phyloP scores from a whole-genome alignment of 2,329 filamentous ascomycete genomes.

The Ophiostoma montium region DNA sequence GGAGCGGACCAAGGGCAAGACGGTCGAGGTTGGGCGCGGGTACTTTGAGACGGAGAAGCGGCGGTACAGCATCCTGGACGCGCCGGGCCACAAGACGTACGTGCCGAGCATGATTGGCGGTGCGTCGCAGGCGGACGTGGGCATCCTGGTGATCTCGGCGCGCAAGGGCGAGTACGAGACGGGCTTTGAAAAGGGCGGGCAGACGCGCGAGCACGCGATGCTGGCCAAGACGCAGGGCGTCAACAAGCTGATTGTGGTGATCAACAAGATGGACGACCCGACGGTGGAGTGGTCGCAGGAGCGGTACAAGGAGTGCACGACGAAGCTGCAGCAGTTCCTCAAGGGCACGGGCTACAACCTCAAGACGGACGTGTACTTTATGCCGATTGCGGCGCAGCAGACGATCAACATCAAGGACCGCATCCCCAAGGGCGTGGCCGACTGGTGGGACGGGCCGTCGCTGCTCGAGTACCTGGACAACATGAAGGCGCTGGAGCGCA shows the following conservation, averaged over 20 bases:
- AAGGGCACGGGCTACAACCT: constrained; percentile 89
- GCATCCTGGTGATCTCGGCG: constrained; percentile 88
- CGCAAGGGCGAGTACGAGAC: constrained; percentile 99
- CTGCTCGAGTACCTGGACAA: constrained; percentile 85
- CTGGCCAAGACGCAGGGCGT: constrained; percentile 97
- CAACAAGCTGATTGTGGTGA: constrained; percentile 84
- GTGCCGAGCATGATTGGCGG: constrained; percentile 96
- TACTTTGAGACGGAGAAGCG: constrained; percentile 97
- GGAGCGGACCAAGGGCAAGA: constrained; percentile 92
- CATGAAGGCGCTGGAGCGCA: constrained; percentile 62
- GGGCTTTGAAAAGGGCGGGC: constrained; percentile 89
- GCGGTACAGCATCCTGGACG: constrained; percentile 90
- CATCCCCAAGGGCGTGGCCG: constrained; percentile 57
- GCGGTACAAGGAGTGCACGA: constrained; percentile 83
- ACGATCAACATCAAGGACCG: constrained; percentile 79
- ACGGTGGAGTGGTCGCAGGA: constrained; percentile 94
- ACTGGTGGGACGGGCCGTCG: constrained; percentile 82
- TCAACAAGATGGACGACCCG: constrained; percentile 99
- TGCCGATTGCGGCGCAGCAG: constrained; percentile 89
- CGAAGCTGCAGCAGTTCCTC: constrained; percentile 75
- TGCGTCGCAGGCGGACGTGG: constrained; percentile 83
- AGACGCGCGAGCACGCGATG: constrained; percentile 85
- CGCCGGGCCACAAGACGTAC: constrained; percentile 94
- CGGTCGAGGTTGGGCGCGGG: constrained; percentile 87
- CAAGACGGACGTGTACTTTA: constrained; percentile 85